phyloP scores from a whole-genome alignment of 306 rosid genomes.

The Hylodesmum podocarpum region DNA sequence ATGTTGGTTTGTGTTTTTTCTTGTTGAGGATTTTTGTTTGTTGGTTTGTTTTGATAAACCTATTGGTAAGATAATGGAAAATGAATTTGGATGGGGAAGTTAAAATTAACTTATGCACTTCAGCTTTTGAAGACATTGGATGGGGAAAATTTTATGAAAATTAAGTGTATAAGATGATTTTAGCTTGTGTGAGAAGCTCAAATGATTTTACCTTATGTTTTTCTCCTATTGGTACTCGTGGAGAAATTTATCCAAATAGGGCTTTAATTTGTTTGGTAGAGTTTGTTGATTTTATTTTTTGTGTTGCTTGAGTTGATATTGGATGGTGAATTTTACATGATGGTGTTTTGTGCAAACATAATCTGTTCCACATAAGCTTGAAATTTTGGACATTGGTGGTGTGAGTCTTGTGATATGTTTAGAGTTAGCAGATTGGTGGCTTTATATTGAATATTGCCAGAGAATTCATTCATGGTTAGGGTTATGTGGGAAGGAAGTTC shows the following conservation, averaged over 20 bases:
- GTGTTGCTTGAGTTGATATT: neutral
- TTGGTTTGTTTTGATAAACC: too few relatives aligned
- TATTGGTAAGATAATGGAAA: too few relatives aligned
- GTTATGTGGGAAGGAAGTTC: conserved; percentile 9
- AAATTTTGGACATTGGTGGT: neutral
- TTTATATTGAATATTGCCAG: neutral
- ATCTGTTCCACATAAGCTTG: neutral
- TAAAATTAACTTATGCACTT: too few relatives aligned
- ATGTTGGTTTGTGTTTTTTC: neutral
- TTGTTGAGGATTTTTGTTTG: neutral
- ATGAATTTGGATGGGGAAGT: too few relatives aligned
- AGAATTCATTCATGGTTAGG: neutral
- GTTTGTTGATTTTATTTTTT: neutral
- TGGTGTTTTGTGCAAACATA: neutral
- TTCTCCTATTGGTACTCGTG: too few relatives aligned
- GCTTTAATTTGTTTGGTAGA: neutral
- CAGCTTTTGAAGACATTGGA: too few relatives aligned
- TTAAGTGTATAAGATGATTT: too few relatives aligned
- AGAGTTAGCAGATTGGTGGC: neutral
- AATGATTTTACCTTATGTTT: too few relatives aligned
- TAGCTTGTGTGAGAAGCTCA: too few relatives aligned
- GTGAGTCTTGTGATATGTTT: neutral
- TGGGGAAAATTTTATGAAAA: too few relatives aligned
- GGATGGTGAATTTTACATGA: neutral
- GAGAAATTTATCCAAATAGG: too few relatives aligned